Evolutionary conservation across 192 early-diverging fungal genomes (phyloP).

Genomic region (Coemansia sp.): DNA sequence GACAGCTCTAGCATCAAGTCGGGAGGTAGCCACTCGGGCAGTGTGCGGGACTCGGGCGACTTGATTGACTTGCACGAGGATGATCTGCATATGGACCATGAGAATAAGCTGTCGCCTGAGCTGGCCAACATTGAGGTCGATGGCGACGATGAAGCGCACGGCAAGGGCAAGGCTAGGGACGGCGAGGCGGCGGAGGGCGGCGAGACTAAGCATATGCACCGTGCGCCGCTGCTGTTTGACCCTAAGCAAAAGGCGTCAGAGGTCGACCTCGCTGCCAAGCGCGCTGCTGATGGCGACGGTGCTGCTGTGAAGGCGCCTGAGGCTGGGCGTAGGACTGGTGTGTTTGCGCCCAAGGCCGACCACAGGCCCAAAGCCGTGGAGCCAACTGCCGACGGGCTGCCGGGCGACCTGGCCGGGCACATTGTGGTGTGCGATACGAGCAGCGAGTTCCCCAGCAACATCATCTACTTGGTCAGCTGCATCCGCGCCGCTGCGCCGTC

Average conservation of each 20-base stretch:
- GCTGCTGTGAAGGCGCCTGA: neutral
- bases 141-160: slow-evolving; percentile 10
- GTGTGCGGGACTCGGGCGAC: slow-evolving; percentile 3
- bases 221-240: slow-evolving; percentile 49
- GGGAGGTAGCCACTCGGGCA: neutral
- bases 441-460: slow-evolving; percentile 63
- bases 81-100: neutral
- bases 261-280: slow-evolving; percentile 21
- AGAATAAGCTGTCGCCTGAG: slow-evolving; percentile 31
- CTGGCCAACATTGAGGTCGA: slow-evolving; percentile 42
- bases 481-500: slow-evolving; percentile 62
- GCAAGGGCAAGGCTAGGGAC: slow-evolving; percentile 17
- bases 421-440: slow-evolving; percentile 65
- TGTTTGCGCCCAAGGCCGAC: neutral
- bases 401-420: slow-evolving; percentile 59
- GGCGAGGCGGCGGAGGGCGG: slow-evolving; percentile 16
- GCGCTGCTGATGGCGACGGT: neutral
- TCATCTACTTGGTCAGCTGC: slow-evolving; percentile 69
- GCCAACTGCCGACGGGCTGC: slow-evolving; percentile 34
- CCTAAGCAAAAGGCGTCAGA: slow-evolving; percentile 30
- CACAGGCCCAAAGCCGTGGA: slow-evolving; percentile 10
- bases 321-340: neutral
- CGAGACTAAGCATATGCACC: slow-evolving; percentile 25
- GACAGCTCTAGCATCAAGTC: slow-evolving; percentile 10
- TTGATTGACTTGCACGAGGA: slow-evolving; percentile 27